phyloP scores from a whole-genome alignment of 2,329 filamentous ascomycete genomes.

The Trematosphaeria pertusa region DNA sequence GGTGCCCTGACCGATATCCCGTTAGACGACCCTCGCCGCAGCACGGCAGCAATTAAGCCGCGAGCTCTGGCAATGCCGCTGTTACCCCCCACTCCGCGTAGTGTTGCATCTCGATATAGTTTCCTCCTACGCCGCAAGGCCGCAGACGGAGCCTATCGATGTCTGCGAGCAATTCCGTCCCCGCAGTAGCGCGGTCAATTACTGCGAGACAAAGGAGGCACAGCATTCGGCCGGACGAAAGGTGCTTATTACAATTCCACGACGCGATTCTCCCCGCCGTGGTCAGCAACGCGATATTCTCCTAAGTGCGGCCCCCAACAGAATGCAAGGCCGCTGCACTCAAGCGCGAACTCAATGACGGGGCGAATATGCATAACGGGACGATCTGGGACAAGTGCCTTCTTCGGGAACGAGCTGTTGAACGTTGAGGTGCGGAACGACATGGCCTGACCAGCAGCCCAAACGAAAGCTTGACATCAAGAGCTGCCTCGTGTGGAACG shows the following conservation, averaged over 20 bases:
- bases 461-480: neutral
- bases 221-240: conserved; percentile 24
- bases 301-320: conserved; percentile 10
- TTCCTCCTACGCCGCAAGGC: conserved; percentile 25
- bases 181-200: conserved; percentile 30
- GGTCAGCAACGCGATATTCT: conserved; percentile 25
- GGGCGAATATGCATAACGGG: conserved; percentile 22
- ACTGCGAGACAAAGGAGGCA: conserved; percentile 17
- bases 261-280: conserved; percentile 22
- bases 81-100: conserved; percentile 14
- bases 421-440: conserved; percentile 4
- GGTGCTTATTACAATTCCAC: conserved; percentile 18
- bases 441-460: neutral
- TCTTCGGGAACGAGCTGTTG: conserved; percentile 11
- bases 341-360: conserved; percentile 17
- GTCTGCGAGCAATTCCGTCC: conserved; percentile 29
- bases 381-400: conserved; percentile 17
- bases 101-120: conserved; percentile 26
- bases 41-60: no score
- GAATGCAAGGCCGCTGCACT: conserved; percentile 9
- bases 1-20: no score
- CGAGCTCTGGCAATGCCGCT: conserved; percentile 12
- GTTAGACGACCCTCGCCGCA: no score
- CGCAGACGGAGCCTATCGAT: conserved; percentile 24
- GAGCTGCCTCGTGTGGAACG: conserved; percentile 3